phyloP scores from a whole-genome alignment of 768 basidiomycete species.

The Lactarius pseudohatsudake region DNA sequence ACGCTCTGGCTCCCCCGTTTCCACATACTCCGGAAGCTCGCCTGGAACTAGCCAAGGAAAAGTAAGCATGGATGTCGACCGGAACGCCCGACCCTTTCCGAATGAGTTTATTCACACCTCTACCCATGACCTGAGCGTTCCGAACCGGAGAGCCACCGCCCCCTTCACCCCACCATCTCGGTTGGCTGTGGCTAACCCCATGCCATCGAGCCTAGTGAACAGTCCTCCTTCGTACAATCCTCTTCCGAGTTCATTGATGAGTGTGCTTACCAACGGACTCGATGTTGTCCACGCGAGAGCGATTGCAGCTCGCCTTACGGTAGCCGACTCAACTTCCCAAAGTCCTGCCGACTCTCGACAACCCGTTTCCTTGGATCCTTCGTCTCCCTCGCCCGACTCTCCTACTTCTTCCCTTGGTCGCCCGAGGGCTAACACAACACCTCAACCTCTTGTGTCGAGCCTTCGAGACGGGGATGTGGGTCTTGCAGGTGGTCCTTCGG shows the following conservation, averaged over 20 bases:
- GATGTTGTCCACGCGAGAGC: conserved; percentile 5
- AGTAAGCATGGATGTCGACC: conserved; percentile 15
- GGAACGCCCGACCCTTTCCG: conserved; percentile 7
- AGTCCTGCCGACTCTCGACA: conserved; percentile 5
- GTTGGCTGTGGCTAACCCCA: not conserved
- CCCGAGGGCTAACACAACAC: conserved; percentile 4
- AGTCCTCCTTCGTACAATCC: conserved; percentile 1
- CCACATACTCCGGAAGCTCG: conserved; percentile 22
- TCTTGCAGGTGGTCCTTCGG: not conserved
- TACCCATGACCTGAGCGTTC: not conserved
- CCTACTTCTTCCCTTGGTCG: conserved; percentile 1
- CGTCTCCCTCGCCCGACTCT: not conserved
- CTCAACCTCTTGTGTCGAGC: not conserved
- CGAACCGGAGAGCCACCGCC: conserved; percentile 5
- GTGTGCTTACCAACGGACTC: not conserved
- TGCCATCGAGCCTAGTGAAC: not conserved
- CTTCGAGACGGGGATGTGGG: not conserved
- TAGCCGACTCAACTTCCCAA: conserved; percentile 6
- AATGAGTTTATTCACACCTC: conserved; percentile 5
- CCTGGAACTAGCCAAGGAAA: conserved; percentile 23
- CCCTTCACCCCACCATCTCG: conserved; percentile 15
- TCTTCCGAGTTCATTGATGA: not conserved
- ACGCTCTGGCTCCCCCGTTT: conserved; percentile 8
- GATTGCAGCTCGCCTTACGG: conserved; percentile 1
- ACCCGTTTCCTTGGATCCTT: not conserved